These are phyloP conservation scores for Neocucurbitaria cava DNA, from an alignment of 2,329 filamentous ascomycete genomes.

Conservation along the genomic window DNA sequence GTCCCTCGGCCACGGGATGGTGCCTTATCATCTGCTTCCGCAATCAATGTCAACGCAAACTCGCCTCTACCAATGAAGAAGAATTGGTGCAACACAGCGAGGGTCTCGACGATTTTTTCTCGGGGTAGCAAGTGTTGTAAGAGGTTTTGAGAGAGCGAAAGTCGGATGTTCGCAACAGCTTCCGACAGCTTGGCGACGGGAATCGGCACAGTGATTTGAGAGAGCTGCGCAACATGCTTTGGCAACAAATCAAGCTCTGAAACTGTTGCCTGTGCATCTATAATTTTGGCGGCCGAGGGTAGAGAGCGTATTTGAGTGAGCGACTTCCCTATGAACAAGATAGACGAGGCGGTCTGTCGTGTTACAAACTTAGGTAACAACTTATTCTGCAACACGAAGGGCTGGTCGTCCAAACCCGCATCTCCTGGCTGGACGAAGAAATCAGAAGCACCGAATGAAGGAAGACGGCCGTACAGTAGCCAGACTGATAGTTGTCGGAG, in stretches of 20 bases:
- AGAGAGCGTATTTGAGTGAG: constrained; percentile 76
- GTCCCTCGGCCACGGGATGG: constrained; percentile 69
- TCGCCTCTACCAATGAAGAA: constrained; percentile 88
- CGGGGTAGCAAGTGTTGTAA: constrained; percentile 83
- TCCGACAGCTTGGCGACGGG: constrained; percentile 72
- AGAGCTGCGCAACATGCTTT: constrained; percentile 72
- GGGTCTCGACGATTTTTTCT: constrained; percentile 75
- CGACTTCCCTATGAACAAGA: constrained; percentile 89
- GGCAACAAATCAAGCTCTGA: constrained; percentile 68
- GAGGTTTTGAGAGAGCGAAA: constrained; percentile 82
- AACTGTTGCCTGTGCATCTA: constrained; percentile 32
- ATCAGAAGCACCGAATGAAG: constrained; percentile 77
- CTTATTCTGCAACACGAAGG: constrained; percentile 44
- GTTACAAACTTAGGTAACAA: constrained; percentile 83
- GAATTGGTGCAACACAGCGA: constrained; percentile 82
- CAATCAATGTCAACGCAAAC: constrained; percentile 85
- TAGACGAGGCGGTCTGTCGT: constrained; percentile 75
- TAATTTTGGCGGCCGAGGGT: constrained; percentile 37
- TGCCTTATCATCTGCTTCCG: constrained; percentile 82
- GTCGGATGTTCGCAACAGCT: constrained; percentile 76
- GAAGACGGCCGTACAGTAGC: constrained; percentile 87
- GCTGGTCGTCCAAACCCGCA: constrained; percentile 39
- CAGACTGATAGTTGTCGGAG: constrained; percentile 88
- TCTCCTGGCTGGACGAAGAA: constrained; percentile 73
- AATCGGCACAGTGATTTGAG: constrained; percentile 75